Evolutionary conservation across 495 filamentous ascomycete species (phyloP).

Genomic region (Oleoguttula mirabilis): DNA sequence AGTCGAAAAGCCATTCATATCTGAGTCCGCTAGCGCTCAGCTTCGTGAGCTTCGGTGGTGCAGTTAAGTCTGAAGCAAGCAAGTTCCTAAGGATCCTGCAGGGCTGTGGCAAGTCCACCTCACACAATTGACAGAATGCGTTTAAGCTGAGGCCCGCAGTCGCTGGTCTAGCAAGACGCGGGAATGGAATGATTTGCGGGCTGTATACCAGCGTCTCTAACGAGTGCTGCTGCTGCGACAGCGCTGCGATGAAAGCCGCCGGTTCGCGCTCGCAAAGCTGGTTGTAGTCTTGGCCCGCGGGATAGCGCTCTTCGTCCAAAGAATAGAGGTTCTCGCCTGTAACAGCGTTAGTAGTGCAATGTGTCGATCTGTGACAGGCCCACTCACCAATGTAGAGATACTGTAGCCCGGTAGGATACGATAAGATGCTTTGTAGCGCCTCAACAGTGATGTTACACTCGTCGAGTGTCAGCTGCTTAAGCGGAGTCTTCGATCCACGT

Average conservation of each 20-base stretch:
- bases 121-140: no score
- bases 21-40: not conserved
- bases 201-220: not conserved
- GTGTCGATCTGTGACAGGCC: no score
- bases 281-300: slow-evolving; percentile 2
- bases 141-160: not conserved
- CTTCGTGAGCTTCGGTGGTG: not conserved
- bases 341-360: not conserved
- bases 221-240: not conserved
- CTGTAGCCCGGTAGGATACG: not conserved
- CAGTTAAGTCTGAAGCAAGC: not conserved
- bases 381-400: slow-evolving; percentile 9
- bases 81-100: not conserved
- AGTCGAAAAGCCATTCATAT: no score
- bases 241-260: not conserved
- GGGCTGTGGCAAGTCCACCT: not conserved
- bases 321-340: slow-evolving; percentile 6
- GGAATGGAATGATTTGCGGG: no score
- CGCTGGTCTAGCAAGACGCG: no score
- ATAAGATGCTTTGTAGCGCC: not conserved
- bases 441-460: slow-evolving; percentile 3
- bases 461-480: slow-evolving; percentile 6
- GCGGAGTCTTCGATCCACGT: not conserved
- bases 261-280: not conserved
- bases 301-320: not conserved